Evolutionary conservation across 495 filamentous ascomycete species (phyloP), one percentile per base, ranked within the genome.

Genomic region (Tuber calosporum): DNA sequence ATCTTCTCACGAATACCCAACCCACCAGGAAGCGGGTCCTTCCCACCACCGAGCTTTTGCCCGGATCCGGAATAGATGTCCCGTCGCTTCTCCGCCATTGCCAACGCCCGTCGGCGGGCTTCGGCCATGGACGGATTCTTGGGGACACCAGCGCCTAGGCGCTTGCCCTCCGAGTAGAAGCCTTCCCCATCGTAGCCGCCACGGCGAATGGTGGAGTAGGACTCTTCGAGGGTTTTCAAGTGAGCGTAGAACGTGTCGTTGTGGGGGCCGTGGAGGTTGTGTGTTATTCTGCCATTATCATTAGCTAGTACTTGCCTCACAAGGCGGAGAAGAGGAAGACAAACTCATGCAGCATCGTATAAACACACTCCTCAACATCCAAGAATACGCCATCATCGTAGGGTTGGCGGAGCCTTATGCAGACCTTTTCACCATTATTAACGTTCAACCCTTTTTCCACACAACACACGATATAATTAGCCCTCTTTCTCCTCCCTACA

Each of bases 161-260:
- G 87, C 40, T 88, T 88, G 8, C 94, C 94, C 66, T 89, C 81
- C 0, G 89, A 89, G 20, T 96, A 84, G 85, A 97, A 97, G 11
- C 93, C 92, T 83, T 97, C 93, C 37, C 95, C 95, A 17, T 91
- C 96, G 81, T 96, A 97, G 36, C 95, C 95, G 82, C 94, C 94
- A 68, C 86, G 81, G 26, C 87, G 77, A 13, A 97, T 86, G 36
- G 87, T 86, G 74, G 92, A 87, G 77, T 96, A 89, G 79, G 97
- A 94, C 70, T 93, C 90, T 38, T 94, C 89, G 11, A 97, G 88
- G 75, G 96, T 89, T 73, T 97, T 90, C 91, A 94, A 96, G 30
- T 97, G 84, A 5, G 88, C 88, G 75, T 97, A 88, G 80, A 97
- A 97, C 20, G 91, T 86, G 48, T 85, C 87, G 73, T 97, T 88